Evolutionary conservation across 768 basidiomycete genomes (phyloP).

Genomic region (Obba rivulosa): DNA sequence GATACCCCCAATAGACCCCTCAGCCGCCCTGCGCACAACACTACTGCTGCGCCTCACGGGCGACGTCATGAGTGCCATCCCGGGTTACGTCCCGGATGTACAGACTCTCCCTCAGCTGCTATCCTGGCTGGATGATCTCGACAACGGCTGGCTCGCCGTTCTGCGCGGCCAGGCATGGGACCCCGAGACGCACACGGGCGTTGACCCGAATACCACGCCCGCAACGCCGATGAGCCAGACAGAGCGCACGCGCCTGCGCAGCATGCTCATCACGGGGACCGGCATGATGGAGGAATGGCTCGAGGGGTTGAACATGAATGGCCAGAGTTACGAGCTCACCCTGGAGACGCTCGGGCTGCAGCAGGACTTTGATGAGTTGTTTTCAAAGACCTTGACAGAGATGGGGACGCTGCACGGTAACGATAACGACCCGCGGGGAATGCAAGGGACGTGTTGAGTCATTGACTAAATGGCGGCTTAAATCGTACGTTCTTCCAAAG

Average conservation of each 20-base stretch:
- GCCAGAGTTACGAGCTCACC: slow-evolving; percentile 27
- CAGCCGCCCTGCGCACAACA: slow-evolving; percentile 57
- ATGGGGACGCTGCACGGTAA: slow-evolving; percentile 42
- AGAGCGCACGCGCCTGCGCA: slow-evolving; percentile 64
- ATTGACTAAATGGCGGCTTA: background rate
- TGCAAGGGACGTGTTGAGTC: slow-evolving; percentile 22
- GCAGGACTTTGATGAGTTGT: slow-evolving; percentile 60
- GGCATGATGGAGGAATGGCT: slow-evolving; percentile 70
- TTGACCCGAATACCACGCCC: slow-evolving; percentile 32
- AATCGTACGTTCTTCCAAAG: background rate
- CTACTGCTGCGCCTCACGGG: slow-evolving; percentile 70
- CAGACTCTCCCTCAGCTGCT: slow-evolving; percentile 47
- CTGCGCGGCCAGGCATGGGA: slow-evolving; percentile 67
- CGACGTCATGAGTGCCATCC: slow-evolving; percentile 54
- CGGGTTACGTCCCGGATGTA: slow-evolving; percentile 50
- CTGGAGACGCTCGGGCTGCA: slow-evolving; percentile 51
- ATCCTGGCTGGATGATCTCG: slow-evolving; percentile 68
- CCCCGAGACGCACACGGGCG: slow-evolving; percentile 34
- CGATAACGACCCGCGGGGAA: slow-evolving; percentile 18
- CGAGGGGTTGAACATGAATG: slow-evolving; percentile 22
- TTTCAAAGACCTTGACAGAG: slow-evolving; percentile 54
- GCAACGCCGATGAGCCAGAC: slow-evolving; percentile 52
- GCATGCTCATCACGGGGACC: slow-evolving; percentile 56
- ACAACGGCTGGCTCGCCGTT: slow-evolving; percentile 68
- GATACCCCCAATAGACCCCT: slow-evolving; percentile 70